phyloP scores from a whole-genome alignment of 2,329 filamentous ascomycete species.

The Tolypocladium ophioglossoides region DNA sequence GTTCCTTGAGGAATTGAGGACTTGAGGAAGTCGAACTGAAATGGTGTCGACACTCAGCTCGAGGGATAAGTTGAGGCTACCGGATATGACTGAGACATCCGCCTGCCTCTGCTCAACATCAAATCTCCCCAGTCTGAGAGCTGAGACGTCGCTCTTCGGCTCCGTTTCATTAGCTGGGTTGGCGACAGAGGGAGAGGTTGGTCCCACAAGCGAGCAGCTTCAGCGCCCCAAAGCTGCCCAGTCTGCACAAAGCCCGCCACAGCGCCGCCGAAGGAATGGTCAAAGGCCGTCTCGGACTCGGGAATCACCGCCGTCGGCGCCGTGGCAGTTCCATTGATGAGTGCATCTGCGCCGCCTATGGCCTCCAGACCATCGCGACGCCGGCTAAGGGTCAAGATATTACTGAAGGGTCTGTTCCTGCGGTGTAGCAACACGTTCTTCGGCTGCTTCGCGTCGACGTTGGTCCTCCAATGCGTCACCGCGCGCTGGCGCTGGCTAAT shows the following conservation, averaged over 20 bases:
- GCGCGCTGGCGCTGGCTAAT: too few relatives aligned
- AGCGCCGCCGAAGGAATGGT: constrained; percentile 24
- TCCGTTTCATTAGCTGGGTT: not conserved
- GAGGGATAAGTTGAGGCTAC: constrained; percentile 13
- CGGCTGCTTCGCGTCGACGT: too few relatives aligned
- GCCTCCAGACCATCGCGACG: constrained; percentile 19
- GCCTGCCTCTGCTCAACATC: not conserved
- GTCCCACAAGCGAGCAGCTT: constrained; percentile 14
- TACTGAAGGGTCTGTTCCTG: too few relatives aligned
- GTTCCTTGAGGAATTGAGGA: constrained; percentile 7
- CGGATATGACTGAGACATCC: not conserved
- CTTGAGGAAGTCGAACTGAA: constrained; percentile 7
- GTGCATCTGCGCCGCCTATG: constrained; percentile 19
- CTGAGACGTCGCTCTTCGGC: not conserved
- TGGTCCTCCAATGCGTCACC: too few relatives aligned
- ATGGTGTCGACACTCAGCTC: constrained; percentile 17
- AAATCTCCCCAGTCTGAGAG: not conserved
- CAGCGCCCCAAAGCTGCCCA: constrained; percentile 21
- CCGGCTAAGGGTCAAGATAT: too few relatives aligned
- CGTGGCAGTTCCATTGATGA: constrained; percentile 17
- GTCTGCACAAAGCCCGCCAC: constrained; percentile 23
- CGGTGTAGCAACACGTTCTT: too few relatives aligned
- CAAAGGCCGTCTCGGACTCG: constrained; percentile 16
- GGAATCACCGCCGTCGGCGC: constrained; percentile 7
- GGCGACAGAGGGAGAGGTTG: constrained; percentile 1